Conservation (phyloP, 2,329 filamentous ascomycete genomes). For the Epichloe gansuensis region DNA sequence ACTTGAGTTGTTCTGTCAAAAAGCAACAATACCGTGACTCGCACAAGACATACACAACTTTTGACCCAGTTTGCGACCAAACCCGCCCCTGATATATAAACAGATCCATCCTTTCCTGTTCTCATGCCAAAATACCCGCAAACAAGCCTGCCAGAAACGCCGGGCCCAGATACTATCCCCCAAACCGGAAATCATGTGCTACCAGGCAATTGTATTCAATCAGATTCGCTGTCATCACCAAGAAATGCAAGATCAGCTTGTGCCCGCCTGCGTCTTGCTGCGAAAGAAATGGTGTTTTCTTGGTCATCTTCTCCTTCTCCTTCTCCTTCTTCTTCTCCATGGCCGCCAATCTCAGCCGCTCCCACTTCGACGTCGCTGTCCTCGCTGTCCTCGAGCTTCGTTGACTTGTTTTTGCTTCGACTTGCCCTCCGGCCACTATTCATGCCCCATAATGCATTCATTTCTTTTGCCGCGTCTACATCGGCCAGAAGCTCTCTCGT, state of each 20-base stretch:
- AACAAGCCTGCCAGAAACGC: not conserved
- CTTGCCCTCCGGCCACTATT: conserved; percentile 28
- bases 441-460: conserved; percentile 64
- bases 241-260: conserved; percentile 51
- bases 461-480: conserved; percentile 71
- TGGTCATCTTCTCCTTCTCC: conserved; percentile 18
- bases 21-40: no score
- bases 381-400: conserved; percentile 20
- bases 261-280: conserved; percentile 33
- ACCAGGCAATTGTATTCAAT: conserved; percentile 20
- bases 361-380: conserved; percentile 13
- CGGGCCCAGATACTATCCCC: not conserved
- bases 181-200: not conserved
- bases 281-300: conserved; percentile 22
- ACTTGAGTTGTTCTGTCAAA: not conserved
- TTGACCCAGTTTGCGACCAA: not conserved
- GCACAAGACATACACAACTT: not conserved
- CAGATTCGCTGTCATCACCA: conserved; percentile 55
- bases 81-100: not conserved
- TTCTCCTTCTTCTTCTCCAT: conserved; percentile 12
- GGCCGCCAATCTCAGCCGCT: conserved; percentile 5
- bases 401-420: conserved; percentile 20
- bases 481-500: conserved; percentile 72
- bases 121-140: not conserved
- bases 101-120: not conserved